Evolutionary conservation across 768 basidiomycete genomes (phyloP), one percentile per base, ranked within the genome.

Genomic region (Lactarius indigo): DNA sequence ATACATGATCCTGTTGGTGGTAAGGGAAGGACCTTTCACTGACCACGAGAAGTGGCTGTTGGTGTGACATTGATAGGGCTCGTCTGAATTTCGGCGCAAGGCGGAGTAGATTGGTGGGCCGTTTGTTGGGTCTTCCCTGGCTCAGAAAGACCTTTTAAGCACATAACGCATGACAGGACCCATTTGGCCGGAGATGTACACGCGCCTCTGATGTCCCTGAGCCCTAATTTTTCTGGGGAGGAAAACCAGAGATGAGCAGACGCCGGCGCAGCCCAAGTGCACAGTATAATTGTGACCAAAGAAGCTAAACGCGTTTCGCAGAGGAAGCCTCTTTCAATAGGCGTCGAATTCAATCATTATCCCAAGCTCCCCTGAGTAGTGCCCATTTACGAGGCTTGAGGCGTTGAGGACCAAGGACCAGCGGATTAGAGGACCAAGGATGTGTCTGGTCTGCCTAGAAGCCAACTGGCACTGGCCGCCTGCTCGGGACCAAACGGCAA

Each of bases 171-270:
- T n/a, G n/a, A n/a, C n/a, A n/a, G 66, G 57, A 42, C 6, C 50
- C 17, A n/a, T 28, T 28, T 41, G 39, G 6, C 66, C 52, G 39
- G n/a, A 50, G 59, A 44, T 54, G 66, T 59, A 15, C 42, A 59
- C 31, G 20, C 37, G 64, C 42, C 50, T 41, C 57, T 68, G 62
- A 37, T 66, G 65, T 60, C 42, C 66, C 66, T 68, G 66, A 47
- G n/a, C 23, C 31, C 18, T 55, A 63, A 63, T 63, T 59, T 59
- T 33, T 50, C 57, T 28, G 57, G 41, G 57, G 52, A n/a, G 33
- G 50, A 64, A 42, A 63, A 61, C 44, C 35, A 60, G 61, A 62
- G 61, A 44, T 35, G 41, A 67, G 52, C 7, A 59, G 20, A 17
- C 30, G 35, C 56, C 63, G 66, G 66, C 66, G 63, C 42, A 63